Percentiles rank a stretch among this genome's conserved stretches.
phyloP scores from a whole-genome alignment of 495 filamentous ascomycete species.

The Rhizodiscina lignyota region DNA sequence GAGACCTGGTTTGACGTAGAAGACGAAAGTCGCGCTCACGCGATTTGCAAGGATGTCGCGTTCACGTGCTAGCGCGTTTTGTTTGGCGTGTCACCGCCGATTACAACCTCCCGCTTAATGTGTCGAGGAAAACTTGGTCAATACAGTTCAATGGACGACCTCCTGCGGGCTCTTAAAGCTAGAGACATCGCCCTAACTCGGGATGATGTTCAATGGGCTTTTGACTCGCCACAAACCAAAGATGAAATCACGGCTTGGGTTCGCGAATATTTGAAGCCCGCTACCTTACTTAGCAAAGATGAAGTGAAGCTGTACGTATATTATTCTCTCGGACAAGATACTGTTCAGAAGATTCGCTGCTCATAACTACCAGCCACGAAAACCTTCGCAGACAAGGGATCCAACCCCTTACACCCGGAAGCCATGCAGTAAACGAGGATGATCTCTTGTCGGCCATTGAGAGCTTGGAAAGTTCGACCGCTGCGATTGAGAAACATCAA shows the following conservation, averaged over 20 bases:
- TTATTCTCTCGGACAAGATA: background rate
- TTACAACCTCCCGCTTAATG: too few relatives aligned
- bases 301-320: constrained; percentile 18
- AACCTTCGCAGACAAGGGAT: constrained; percentile 4
- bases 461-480: constrained; percentile 18
- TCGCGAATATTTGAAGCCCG: constrained; percentile 14
- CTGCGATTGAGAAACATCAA: constrained; percentile 20
- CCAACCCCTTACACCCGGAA: constrained; percentile 7
- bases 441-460: constrained; percentile 17
- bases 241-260: constrained; percentile 13
- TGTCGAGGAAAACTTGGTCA: too few relatives aligned
- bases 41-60: too few relatives aligned
- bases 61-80: too few relatives aligned
- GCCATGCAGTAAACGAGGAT: constrained; percentile 14
- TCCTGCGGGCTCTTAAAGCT: constrained; percentile 19
- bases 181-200: constrained; percentile 12
- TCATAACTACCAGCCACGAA: background rate
- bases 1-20: too few relatives aligned
- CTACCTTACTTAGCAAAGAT: constrained; percentile 18
- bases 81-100: too few relatives aligned
- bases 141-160: too few relatives aligned
- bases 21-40: too few relatives aligned
- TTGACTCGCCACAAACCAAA: constrained; percentile 14
- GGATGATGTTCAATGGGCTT: constrained; percentile 19
- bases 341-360: background rate